Conservation (phyloP, 768 basidiomycete species). For the Amanita jacksonii region DNA sequence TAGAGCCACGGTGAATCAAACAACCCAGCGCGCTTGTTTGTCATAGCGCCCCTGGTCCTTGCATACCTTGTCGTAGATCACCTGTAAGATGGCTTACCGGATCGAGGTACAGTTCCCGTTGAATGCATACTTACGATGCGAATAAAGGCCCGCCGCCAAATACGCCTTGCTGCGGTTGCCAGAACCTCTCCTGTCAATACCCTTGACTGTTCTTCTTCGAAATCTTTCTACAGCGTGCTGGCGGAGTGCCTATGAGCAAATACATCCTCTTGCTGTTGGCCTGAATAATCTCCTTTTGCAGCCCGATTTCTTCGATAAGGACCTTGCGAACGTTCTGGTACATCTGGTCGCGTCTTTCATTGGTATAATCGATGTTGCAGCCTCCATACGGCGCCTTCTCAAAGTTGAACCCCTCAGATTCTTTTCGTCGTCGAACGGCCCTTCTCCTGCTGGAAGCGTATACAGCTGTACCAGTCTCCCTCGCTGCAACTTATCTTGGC, state of each 20-base stretch:
- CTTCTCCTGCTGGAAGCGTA: slow-evolving; percentile 54
- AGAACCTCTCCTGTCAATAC: slow-evolving; percentile 29
- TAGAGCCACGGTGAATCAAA: slow-evolving; percentile 31
- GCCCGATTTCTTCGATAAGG: slow-evolving; percentile 35
- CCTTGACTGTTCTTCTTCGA: slow-evolving; percentile 37
- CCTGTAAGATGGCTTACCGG: slow-evolving; percentile 32
- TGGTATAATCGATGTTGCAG: slow-evolving; percentile 24
- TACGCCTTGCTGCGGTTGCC: slow-evolving; percentile 50
- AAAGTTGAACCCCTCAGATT: slow-evolving; percentile 26
- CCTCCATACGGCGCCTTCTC: not conserved
- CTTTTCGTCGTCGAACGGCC: slow-evolving; percentile 51
- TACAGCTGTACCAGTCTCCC: slow-evolving; percentile 42
- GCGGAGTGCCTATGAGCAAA: slow-evolving; percentile 44
- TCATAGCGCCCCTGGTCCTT: slow-evolving; percentile 53
- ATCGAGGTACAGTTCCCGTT: slow-evolving; percentile 1
- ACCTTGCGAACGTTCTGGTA: slow-evolving; percentile 35
- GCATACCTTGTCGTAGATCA: slow-evolving; percentile 57
- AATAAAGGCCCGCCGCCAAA: slow-evolving; percentile 45
- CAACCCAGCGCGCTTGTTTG: slow-evolving; percentile 33
- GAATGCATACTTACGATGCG: not conserved
- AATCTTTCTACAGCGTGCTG: slow-evolving; percentile 40
- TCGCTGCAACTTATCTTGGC: slow-evolving; percentile 52
- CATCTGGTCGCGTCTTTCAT: slow-evolving; percentile 39
- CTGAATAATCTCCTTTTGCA: slow-evolving; percentile 33
- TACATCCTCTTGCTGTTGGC: slow-evolving; percentile 39